A percentile compares a stretch with the other conserved stretches of the same genome.
These are phyloP conservation scores for Coemansia sp. DNA, from an alignment of 192 early-diverging fungal species.

Conservation along the genomic window DNA sequence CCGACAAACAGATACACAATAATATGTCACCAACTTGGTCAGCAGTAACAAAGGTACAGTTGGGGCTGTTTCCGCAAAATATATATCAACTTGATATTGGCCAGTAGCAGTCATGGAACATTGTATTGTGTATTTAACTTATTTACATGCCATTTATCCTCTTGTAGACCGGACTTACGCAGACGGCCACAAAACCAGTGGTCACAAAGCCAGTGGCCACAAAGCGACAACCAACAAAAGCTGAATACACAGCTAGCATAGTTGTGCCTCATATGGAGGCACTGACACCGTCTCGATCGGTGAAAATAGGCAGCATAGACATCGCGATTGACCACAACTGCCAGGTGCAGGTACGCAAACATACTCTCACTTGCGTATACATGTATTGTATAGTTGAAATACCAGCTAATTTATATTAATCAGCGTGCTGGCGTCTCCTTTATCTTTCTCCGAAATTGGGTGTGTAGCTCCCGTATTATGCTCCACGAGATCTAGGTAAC, in stretches of 20 bases:
- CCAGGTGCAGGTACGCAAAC: background rate
- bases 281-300: background rate
- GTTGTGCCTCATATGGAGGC: conserved; percentile 2
- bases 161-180: conserved; percentile 11
- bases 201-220: conserved; percentile 3
- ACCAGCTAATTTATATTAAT: background rate
- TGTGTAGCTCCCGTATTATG: conserved; percentile 26
- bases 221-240: conserved; percentile 8
- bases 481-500: conserved; percentile 39
- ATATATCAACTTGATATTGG: background rate
- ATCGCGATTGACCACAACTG: conserved; percentile 9
- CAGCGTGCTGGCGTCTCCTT: background rate
- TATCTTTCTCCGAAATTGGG: background rate
- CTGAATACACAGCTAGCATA: conserved; percentile 7
- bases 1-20: conserved; percentile 1
- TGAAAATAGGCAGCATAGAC: conserved; percentile 27
- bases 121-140: background rate
- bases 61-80: background rate
- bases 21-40: conserved; percentile 32
- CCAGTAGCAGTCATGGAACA: background rate
- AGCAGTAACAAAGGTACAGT: conserved; percentile 43
- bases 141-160: background rate
- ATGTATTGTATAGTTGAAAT: background rate
- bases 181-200: background rate
- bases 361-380: background rate